These are phyloP conservation scores for Cercospora beticola DNA, from an alignment of 2,329 filamentous ascomycete species.

Conservation along the genomic window DNA sequence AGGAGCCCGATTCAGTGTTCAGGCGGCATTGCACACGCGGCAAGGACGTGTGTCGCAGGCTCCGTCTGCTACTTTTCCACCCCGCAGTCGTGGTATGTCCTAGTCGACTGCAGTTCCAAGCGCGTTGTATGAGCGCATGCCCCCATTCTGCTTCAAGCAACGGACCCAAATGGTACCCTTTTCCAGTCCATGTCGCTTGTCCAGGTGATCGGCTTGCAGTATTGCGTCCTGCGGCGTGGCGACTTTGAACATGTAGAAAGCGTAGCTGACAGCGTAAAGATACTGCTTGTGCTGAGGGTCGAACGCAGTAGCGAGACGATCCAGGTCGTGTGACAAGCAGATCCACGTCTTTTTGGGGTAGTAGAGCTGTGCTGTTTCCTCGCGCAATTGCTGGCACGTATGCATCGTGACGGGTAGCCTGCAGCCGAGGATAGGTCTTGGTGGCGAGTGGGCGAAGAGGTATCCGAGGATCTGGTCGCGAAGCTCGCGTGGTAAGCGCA, in stretches of 20 bases:
- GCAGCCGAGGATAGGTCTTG: conserved; percentile 3
- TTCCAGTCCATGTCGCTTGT: background rate
- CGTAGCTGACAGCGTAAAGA: conserved; percentile 5
- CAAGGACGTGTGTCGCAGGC: background rate
- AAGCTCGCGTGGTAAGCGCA: conserved; percentile 15
- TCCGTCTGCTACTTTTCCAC: background rate
- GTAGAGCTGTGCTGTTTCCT: conserved; percentile 13
- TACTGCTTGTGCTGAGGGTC: conserved; percentile 10
- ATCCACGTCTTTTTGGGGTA: conserved; percentile 11
- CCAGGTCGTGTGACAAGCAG: background rate
- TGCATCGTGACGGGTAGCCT: background rate
- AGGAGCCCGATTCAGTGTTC: background rate
- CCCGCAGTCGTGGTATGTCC: background rate
- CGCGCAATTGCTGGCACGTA: background rate
- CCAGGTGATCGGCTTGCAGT: background rate
- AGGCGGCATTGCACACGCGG: background rate
- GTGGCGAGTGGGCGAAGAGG: background rate
- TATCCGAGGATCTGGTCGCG: conserved; percentile 8
- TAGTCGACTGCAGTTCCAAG: background rate
- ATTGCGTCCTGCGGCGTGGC: background rate
- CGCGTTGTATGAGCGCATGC: background rate
- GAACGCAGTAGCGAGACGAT: background rate
- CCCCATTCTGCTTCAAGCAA: background rate
- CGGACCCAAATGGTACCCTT: background rate
- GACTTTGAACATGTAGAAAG: background rate